These are phyloP conservation scores for Turritis glabra DNA, from an alignment of 345 rosid species.

Conservation along the genomic window DNA sequence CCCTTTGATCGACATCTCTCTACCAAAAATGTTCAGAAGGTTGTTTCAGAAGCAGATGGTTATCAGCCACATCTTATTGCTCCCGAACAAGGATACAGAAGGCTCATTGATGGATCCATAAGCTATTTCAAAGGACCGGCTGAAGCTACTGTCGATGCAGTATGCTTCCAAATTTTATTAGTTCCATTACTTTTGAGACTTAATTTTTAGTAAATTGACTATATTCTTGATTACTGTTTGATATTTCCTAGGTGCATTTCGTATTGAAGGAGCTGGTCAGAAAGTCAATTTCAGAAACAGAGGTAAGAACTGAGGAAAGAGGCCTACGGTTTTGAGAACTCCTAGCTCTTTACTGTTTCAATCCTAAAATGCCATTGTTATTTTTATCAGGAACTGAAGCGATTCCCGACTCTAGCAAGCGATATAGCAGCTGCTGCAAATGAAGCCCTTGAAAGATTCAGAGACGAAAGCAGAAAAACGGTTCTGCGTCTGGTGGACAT, in stretches of 20 bases:
- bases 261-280: constrained; percentile 96
- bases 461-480: constrained; percentile 90
- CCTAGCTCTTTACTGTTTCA: background rate
- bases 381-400: constrained; percentile 76
- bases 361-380: background rate
- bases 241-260: constrained; percentile 72
- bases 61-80: constrained; percentile 99
- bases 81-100: constrained; percentile 99
- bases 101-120: constrained; percentile 96
- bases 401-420: constrained; percentile 80
- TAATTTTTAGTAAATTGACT: background rate
- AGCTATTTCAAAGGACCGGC: constrained; percentile 98
- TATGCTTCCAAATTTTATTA: constrained; percentile 33
- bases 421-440: constrained; percentile 96
- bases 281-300: constrained; percentile 87
- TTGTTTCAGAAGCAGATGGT: constrained; percentile 99
- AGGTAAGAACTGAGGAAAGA: constrained; percentile 54
- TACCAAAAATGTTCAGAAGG: constrained; percentile 89
- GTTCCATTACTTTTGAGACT: background rate
- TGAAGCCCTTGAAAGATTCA: constrained; percentile 89
- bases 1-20: constrained; percentile 97
- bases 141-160: constrained; percentile 98
- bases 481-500: constrained; percentile 88
- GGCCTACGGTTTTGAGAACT: constrained; percentile 19
- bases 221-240: constrained; percentile 6